phyloP scores from a whole-genome alignment of 176 grass and related monocot species.

The Elymus sibiricus region DNA sequence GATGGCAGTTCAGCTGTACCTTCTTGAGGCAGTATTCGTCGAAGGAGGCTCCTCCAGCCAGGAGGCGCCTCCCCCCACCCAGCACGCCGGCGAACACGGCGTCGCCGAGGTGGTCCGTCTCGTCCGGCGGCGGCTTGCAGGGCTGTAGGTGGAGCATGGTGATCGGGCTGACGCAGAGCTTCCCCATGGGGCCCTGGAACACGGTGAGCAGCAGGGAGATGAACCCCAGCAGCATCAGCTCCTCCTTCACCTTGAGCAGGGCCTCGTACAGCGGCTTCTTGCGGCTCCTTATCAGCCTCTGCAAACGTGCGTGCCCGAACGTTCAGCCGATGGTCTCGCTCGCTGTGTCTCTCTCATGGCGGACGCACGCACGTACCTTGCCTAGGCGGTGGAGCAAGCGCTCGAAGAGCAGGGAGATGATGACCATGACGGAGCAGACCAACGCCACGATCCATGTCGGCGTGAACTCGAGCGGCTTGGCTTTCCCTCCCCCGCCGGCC shows the following conservation, averaged over 20 bases:
- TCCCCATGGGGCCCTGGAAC: constrained; percentile 50
- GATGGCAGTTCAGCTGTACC: constrained; percentile 17
- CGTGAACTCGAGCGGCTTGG: constrained; percentile 56
- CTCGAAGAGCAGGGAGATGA: constrained; percentile 84
- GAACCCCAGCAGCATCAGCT: constrained; percentile 91
- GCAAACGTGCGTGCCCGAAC: background rate
- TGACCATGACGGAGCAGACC: constrained; percentile 70
- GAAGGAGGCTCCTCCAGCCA: constrained; percentile 27
- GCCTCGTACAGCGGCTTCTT: constrained; percentile 71
- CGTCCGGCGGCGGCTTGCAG: constrained; percentile 28
- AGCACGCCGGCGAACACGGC: background rate
- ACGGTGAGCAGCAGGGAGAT: constrained; percentile 77
- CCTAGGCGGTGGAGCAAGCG: constrained; percentile 66
- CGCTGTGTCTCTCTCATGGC: background rate
- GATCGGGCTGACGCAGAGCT: constrained; percentile 42
- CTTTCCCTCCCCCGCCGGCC: constrained; percentile 39
- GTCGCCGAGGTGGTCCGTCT: constrained; percentile 25
- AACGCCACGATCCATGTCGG: constrained; percentile 89
- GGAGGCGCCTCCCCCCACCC: constrained; percentile 46
- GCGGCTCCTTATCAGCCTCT: constrained; percentile 46
- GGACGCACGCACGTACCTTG: constrained; percentile 43
- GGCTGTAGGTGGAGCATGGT: constrained; percentile 48
- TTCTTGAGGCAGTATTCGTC: constrained; percentile 39
- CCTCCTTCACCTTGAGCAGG: constrained; percentile 90
- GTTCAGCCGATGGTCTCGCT: background rate